Conservation (phyloP, 2,329 filamentous ascomycete genomes). For the Lachnellula arida region DNA sequence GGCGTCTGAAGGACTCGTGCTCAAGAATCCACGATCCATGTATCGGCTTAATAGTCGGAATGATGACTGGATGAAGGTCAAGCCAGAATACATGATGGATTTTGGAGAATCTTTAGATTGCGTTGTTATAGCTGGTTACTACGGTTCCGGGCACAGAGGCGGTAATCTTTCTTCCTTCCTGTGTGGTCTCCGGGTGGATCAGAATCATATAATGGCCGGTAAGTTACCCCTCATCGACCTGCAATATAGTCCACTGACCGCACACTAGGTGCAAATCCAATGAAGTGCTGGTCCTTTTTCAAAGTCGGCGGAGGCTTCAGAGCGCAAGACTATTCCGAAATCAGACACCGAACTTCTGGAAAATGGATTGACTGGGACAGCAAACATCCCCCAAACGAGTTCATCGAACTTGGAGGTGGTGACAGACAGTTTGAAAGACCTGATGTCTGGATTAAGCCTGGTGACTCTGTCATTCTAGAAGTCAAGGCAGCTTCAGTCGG, state of each 20-base stretch:
- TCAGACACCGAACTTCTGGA: slow-evolving; percentile 78
- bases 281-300: slow-evolving; percentile 91
- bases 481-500: slow-evolving; percentile 83
- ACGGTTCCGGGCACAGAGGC: slow-evolving; percentile 79
- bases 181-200: slow-evolving; percentile 77
- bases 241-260: neutral
- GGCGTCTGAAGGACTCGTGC: slow-evolving; percentile 81
- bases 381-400: slow-evolving; percentile 69
- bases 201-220: slow-evolving; percentile 53
- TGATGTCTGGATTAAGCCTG: slow-evolving; percentile 89
- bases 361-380: slow-evolving; percentile 88
- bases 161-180: slow-evolving; percentile 80
- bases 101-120: slow-evolving; percentile 93
- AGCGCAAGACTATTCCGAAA: slow-evolving; percentile 76
- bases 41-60: slow-evolving; percentile 88
- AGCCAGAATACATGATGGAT: slow-evolving; percentile 96
- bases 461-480: slow-evolving; percentile 79
- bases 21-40: slow-evolving; percentile 86
- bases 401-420: slow-evolving; percentile 76
- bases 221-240: neutral
- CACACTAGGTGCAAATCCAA: slow-evolving; percentile 45
- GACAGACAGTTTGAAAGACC: slow-evolving; percentile 70
- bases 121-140: slow-evolving; percentile 87
- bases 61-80: slow-evolving; percentile 97
- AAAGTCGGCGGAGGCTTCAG: slow-evolving; percentile 95